phyloP scores from a whole-genome alignment of 2,329 filamentous ascomycete genomes.

The Hymenotorrendiella dingleyae region DNA sequence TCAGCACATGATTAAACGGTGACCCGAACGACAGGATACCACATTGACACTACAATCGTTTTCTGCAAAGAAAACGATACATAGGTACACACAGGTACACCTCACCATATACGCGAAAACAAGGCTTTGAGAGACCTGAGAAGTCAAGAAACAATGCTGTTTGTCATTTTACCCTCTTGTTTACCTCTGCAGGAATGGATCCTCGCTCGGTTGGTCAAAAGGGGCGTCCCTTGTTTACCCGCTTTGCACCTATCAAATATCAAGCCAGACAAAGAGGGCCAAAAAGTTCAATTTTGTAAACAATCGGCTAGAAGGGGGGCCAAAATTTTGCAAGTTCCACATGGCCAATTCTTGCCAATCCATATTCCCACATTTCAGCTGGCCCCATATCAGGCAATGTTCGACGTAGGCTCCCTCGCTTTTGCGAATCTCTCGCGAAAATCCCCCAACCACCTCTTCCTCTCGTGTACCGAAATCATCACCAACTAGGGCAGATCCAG shows the following conservation, averaged over 20 bases:
- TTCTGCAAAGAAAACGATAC: constrained; percentile 12
- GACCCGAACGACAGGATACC: constrained; percentile 20
- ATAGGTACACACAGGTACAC: no score
- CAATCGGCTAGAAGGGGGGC: neutral
- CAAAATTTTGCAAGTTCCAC: no score
- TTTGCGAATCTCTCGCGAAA: no score
- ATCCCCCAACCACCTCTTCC: constrained; percentile 13
- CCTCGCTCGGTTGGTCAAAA: constrained; percentile 11
- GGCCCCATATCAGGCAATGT: constrained; percentile 19
- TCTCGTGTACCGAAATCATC: constrained; percentile 1
- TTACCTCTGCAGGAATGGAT: constrained; percentile 19
- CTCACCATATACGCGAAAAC: constrained; percentile 2
- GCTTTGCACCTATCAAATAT: no score
- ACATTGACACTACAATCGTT: constrained; percentile 2
- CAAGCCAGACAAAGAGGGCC: no score
- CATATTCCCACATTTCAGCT: constrained; percentile 17
- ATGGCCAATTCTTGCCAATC: no score
- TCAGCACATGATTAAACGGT: constrained; percentile 23
- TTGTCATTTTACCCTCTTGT: constrained; percentile 20
- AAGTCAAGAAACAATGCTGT: constrained; percentile 1
- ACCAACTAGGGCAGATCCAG: constrained; percentile 2
- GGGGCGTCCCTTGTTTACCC: no score
- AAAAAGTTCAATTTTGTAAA: neutral
- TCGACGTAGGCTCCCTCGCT: constrained; percentile 7
- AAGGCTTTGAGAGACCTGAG: constrained; percentile 3